phyloP scores from a whole-genome alignment of 257 asterid species.

The Lantana camara region DNA sequence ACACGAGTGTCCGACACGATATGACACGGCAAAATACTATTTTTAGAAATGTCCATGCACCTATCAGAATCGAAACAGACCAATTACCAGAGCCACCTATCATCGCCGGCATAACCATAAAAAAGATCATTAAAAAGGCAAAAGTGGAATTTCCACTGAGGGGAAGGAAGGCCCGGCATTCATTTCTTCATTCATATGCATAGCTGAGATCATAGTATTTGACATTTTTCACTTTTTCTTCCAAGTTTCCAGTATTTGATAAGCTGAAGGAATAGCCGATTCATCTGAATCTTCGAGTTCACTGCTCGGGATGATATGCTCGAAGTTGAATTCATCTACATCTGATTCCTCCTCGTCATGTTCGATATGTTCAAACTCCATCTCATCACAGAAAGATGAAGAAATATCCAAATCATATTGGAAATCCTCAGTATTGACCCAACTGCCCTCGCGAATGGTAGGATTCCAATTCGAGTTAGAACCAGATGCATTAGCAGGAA shows the following conservation, averaged over 20 bases:
- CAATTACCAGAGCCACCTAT: no score
- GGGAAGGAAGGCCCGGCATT: no score
- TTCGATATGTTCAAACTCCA: slow-evolving; percentile 24
- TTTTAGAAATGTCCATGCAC: no score
- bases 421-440: slow-evolving; percentile 22
- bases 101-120: no score
- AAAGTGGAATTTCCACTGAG: no score
- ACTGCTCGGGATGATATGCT: slow-evolving; percentile 30
- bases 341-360: slow-evolving; percentile 34
- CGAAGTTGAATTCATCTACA: slow-evolving; percentile 41
- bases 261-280: slow-evolving; percentile 59
- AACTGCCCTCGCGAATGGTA: slow-evolving; percentile 14
- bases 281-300: slow-evolving; percentile 37
- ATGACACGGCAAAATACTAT: no score
- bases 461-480: slow-evolving; percentile 12
- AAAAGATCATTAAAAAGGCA: no score
- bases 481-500: slow-evolving; percentile 14
- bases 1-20: no score
- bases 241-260: slow-evolving; percentile 75
- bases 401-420: slow-evolving; percentile 22
- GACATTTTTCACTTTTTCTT: slow-evolving; percentile 39
- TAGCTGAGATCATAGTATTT: not conserved
- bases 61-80: no score
- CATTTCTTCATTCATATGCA: no score
- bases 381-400: slow-evolving; percentile 22